Evolutionary conservation across 2,329 filamentous ascomycete species (phyloP), one percentile per base, ranked within the genome.

Genomic region (Aspergillus fumigatus): DNA sequence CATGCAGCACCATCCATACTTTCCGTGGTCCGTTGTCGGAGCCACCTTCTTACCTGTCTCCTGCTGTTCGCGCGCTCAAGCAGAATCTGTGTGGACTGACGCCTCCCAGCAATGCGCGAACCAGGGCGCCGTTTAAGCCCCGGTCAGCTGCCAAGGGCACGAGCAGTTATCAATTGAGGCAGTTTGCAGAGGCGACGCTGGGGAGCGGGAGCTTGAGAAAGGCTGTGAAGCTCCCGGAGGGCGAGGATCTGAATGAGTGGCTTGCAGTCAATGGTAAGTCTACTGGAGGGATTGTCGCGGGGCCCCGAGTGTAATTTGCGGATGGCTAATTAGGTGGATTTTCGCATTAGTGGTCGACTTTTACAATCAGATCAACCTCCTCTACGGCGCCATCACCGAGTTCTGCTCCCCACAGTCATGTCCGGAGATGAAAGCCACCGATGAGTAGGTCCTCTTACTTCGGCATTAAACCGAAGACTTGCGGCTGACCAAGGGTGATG

Each of bases 361-460:
- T 77, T 99, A 99, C 85, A 99, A 99, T 80, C 94, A 99, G 77
- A 96, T 99, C 81, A 99, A 99, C 78, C 84, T 99, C 38, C 87
- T 99, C 58, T 99, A 99, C 74, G 95, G 95, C 58, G 94, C 94
- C 64, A 99, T 99, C 72, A 99, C 94, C 58, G 94, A 99, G 73
- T 99, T 99, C 77, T 99, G 94, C 81, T 97, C 94, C 26, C 93
- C 94, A 32, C 89, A 94, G 73, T 92, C 92, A 62, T 99, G 94
- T 74, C 94, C 94, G 0, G 94, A 97, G 79, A 99, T 99, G 94
- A 99, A 99, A 77, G 94, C 94, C n/a, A 99, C 94, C 9, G 95
- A 99, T 78, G 94, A 99, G 88, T 94, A 82, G 62, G 85, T 57
- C 38, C 23, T 38, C 35, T 35, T 7, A 51, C 7, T 23, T 25